A percentile compares a stretch with the other conserved stretches of the same genome.
These are phyloP conservation scores for Saksenaea vasiformis DNA, from an alignment of 371 early-diverging fungal genomes.

Conservation along the genomic window DNA sequence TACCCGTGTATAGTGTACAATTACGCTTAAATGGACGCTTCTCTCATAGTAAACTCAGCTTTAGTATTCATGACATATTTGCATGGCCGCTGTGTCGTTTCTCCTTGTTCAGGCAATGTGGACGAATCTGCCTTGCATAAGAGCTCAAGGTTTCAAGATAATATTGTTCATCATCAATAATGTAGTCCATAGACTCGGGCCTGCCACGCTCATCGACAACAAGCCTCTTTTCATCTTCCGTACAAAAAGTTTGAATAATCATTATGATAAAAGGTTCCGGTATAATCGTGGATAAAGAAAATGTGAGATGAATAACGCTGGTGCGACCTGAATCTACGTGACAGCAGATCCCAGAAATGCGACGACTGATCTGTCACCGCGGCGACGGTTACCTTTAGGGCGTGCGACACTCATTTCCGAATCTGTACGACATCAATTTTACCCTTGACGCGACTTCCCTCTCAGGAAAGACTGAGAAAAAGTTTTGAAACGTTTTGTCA, in stretches of 20 bases:
- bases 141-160: conserved; percentile 16
- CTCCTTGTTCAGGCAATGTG: conserved; percentile 1
- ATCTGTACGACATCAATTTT: too few relatives aligned
- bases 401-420: too few relatives aligned
- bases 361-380: too few relatives aligned
- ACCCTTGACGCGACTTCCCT: too few relatives aligned
- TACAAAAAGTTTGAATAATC: conserved; percentile 17
- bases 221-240: conserved; percentile 15
- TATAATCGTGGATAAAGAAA: conserved; percentile 13
- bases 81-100: background rate
- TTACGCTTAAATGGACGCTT: background rate
- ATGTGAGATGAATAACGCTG: too few relatives aligned
- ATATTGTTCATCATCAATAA: conserved; percentile 18
- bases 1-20: background rate
- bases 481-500: too few relatives aligned
- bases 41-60: background rate
- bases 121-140: conserved; percentile 17
- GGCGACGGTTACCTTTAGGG: too few relatives aligned
- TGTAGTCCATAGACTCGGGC: conserved; percentile 13
- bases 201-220: conserved; percentile 16
- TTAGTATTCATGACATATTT: background rate
- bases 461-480: too few relatives aligned
- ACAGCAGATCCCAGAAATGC: too few relatives aligned
- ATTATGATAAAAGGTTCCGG: conserved; percentile 8
- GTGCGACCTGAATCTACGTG: too few relatives aligned